These are phyloP conservation scores for Dactylella cylindrospora DNA, from an alignment of 2,329 filamentous ascomycete genomes.

Conservation along the genomic window DNA sequence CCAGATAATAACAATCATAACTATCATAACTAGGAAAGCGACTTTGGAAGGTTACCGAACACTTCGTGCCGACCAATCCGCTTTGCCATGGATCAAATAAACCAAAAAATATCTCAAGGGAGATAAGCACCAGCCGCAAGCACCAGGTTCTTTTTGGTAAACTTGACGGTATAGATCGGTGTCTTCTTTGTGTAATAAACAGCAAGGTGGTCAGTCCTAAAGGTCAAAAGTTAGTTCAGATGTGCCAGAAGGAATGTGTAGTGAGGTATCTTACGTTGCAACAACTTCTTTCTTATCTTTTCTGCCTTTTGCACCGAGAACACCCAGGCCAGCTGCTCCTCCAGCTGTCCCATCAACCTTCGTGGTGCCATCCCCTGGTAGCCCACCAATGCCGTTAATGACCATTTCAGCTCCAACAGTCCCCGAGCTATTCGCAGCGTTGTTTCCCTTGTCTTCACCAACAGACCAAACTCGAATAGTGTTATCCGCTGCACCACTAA, in stretches of 20 bases:
- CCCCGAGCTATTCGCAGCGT: conserved; percentile 59
- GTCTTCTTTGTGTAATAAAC: conserved; percentile 96
- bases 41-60: conserved; percentile 18
- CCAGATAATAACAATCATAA: too few relatives aligned
- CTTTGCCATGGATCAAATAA: background rate
- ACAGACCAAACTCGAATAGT: conserved; percentile 96
- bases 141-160: conserved; percentile 92
- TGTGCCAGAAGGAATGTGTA: conserved; percentile 45
- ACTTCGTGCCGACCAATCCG: conserved; percentile 20
- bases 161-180: conserved; percentile 87
- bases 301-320: conserved; percentile 43
- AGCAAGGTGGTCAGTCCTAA: conserved; percentile 78
- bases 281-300: conserved; percentile 46
- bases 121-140: conserved; percentile 59
- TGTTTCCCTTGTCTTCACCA: conserved; percentile 65
- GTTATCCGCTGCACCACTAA: conserved; percentile 86
- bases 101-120: conserved; percentile 24
- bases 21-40: background rate
- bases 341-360: conserved; percentile 57
- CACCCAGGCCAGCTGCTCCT: conserved; percentile 54
- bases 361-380: conserved; percentile 51
- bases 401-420: conserved; percentile 51
- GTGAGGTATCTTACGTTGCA: conserved; percentile 50
- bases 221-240: conserved; percentile 64
- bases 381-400: conserved; percentile 53